Percentiles rank a stretch among this genome's conserved stretches.
These are phyloP conservation scores for Teunomyces atbi DNA, from an alignment of 805 yeast genomes.

Conservation along the genomic window DNA sequence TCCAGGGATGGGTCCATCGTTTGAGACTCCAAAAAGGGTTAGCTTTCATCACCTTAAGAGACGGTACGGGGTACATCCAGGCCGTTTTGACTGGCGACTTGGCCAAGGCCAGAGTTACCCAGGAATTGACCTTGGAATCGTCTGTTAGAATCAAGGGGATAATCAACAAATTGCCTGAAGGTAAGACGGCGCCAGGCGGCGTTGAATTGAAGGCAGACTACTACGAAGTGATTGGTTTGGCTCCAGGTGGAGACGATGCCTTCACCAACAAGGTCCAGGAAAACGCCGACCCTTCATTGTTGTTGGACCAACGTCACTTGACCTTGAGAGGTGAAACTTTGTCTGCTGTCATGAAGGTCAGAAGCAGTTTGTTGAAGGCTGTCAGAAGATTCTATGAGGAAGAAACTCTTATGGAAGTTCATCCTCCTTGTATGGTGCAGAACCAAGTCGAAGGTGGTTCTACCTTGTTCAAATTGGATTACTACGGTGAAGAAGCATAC, in stretches of 20 bases:
- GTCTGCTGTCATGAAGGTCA: conserved; percentile 89
- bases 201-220: conserved; percentile 90
- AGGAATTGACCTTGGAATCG: conserved; percentile 83
- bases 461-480: conserved; percentile 86
- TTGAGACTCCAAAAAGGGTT: conserved; percentile 89
- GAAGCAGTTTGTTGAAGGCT: conserved; percentile 73
- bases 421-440: conserved; percentile 99
- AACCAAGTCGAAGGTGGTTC: conserved; percentile 99
- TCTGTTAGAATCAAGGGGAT: conserved; percentile 80
- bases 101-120: conserved; percentile 85
- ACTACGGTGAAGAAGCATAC: conserved; percentile 96
- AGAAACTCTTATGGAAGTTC: conserved; percentile 80
- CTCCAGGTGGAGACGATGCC: conserved; percentile 95
- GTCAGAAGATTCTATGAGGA: conserved; percentile 76
- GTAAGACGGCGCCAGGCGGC: conserved; percentile 96
- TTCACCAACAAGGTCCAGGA: conserved; percentile 94
- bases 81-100: conserved; percentile 86
- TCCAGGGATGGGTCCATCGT: conserved; percentile 96
- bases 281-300: conserved; percentile 86
- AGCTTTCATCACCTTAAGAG: conserved; percentile 88
- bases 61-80: conserved; percentile 91
- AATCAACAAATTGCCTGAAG: conserved; percentile 84
- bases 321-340: conserved; percentile 95
- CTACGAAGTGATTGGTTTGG: conserved; percentile 85
- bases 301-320: conserved; percentile 93